Percentiles rank a stretch among this genome's conserved stretches.
These are phyloP conservation scores for Solanum chilense DNA, from an alignment of 257 asterid species.

Conservation along the genomic window DNA sequence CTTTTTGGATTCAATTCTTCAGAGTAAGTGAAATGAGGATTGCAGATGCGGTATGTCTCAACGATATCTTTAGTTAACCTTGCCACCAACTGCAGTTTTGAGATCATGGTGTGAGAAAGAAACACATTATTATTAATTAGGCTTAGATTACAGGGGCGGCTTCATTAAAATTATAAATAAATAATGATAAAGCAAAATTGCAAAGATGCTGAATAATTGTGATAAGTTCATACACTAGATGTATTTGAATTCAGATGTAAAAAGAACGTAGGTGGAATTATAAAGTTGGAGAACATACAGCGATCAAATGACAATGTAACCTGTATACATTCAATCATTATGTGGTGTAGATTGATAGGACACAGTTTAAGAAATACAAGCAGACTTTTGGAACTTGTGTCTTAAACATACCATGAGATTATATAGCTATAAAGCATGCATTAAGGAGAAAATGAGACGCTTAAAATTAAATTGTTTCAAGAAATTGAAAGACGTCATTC, in stretches of 20 bases:
- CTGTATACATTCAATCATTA: not conserved
- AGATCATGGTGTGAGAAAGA: not conserved
- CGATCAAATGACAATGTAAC: not conserved
- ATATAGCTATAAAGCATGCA: not conserved
- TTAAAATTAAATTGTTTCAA: not conserved
- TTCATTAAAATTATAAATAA: not conserved
- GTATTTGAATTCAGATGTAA: not conserved
- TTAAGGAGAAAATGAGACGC: not conserved
- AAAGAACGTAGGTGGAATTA: not conserved
- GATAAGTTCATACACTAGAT: not conserved
- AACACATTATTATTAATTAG: not conserved
- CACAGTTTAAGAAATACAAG: not conserved
- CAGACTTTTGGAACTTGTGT: not conserved
- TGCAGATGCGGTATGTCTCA: conserved; percentile 80
- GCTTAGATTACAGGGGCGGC: not conserved
- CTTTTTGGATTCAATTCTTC: conserved; percentile 82
- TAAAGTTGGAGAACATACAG: not conserved
- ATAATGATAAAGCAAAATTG: not conserved
- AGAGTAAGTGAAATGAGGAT: conserved; percentile 69
- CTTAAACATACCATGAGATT: not conserved
- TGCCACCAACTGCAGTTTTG: conserved; percentile 65
- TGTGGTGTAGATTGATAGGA: not conserved
- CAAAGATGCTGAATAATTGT: not conserved
- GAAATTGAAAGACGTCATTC: not conserved
- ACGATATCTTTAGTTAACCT: conserved; percentile 86